Base-by-base conservation (phyloP, 306 rosid species). In the Cicer bijugum region DNA sequence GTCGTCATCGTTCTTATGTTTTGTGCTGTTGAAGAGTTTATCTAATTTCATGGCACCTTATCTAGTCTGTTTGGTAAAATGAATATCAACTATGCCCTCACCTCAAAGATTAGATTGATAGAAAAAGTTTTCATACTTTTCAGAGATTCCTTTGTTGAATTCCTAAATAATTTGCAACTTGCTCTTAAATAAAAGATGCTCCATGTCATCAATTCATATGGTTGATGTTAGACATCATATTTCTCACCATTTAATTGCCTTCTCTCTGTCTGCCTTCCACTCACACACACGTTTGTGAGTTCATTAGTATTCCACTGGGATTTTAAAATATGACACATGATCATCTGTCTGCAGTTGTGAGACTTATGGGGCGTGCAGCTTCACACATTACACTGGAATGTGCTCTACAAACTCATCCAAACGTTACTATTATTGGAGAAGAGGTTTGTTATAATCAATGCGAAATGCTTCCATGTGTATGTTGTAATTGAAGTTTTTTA, bases 361-460 rank as follows among this genome's bases (percentile, higher is more conserved):
- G 99, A 81, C 97, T 95, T 77, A 95, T 95, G 99, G 99, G 99
- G 53, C 99, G 99, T 84, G 99, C 99, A n/a, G 99, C 99, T 81
- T 95, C 99, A 67, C 99, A 95, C 86, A 95, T 95, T 78, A 95
- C 99, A 0, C 83, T 95, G 17, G 99, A 95, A 85, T 95, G 99
- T 82, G 99, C 99, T 74, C 83, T 95, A 80, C 99, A 95, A 85
- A 95, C 97, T 58, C 99, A 95, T 79, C 97, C 99, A 76, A 95
- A 95, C 81, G 80, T 95, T 72, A 90, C 97, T 69, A 87, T 95
- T 68, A 90, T 95, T 69, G 99, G 97, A 79, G 99, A 95, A 86
- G 99, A 95, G 97, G 99, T 95, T 78, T 71, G 72, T 76, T 55
- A 48, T 64, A 47, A 16, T 43, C 33, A 55, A 77, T 73, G 8